Evolutionary conservation across 208 protist species (phyloP).

Genomic region (Novymonas esmeraldas): DNA sequence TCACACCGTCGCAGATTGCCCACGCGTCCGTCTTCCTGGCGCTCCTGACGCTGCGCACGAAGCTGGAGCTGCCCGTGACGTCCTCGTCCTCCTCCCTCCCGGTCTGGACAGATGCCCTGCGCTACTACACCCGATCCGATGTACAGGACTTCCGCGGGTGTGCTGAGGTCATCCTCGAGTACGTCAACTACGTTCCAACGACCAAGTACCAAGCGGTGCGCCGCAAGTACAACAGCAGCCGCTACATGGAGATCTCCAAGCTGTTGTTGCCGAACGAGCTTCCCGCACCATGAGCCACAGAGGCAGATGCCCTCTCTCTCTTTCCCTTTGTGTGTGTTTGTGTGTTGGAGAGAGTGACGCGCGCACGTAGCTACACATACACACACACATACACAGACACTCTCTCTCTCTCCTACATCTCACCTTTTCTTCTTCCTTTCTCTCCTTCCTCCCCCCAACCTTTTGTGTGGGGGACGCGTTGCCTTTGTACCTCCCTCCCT

Average conservation of each 20-base stretch:
- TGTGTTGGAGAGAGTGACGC: neutral
- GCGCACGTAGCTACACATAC: neutral
- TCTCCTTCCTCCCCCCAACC: conserved; percentile 5
- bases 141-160: conserved; percentile 74
- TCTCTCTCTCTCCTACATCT: neutral
- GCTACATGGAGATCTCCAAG: conserved; percentile 81
- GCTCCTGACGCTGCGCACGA: conserved; percentile 58
- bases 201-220: conserved; percentile 89
- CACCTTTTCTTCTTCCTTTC: conserved; percentile 5
- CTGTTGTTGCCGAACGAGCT: conserved; percentile 68
- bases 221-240: conserved; percentile 84
- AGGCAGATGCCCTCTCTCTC: too few relatives aligned
- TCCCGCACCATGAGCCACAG: too few relatives aligned
- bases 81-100: conserved; percentile 10
- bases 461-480: conserved; percentile 6
- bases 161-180: conserved; percentile 82
- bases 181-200: conserved; percentile 75
- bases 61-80: conserved; percentile 33
- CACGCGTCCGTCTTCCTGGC: conserved; percentile 93
- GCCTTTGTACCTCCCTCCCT: neutral
- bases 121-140: conserved; percentile 68
- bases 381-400: neutral
- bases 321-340: conserved; percentile 6
- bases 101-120: conserved; percentile 68
- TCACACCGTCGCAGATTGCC: conserved; percentile 93